Conservation (phyloP, 2,329 filamentous ascomycete genomes). For the Botrytis paeoniae region DNA sequence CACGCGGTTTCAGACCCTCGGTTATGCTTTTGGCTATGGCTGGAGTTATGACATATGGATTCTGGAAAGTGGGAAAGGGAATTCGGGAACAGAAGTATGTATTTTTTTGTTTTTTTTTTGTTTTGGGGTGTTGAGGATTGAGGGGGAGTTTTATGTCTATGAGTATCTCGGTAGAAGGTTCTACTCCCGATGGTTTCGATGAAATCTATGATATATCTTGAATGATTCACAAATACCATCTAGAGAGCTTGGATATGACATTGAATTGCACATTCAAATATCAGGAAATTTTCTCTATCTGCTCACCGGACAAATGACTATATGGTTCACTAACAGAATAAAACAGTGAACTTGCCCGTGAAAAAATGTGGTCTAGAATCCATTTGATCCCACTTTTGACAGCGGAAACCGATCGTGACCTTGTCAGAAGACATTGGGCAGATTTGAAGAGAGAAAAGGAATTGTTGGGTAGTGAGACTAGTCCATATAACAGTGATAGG, state of each 20-base stretch:
- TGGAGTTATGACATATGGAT: slow-evolving; percentile 81
- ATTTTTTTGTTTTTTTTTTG: not conserved
- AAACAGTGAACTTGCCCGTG: slow-evolving; percentile 83
- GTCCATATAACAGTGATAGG: slow-evolving; percentile 86
- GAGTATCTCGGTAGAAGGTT: no score
- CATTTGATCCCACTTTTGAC: slow-evolving; percentile 91
- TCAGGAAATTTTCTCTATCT: no score
- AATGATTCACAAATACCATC: not conserved
- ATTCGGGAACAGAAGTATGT: slow-evolving; percentile 78
- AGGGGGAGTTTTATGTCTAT: not conserved
- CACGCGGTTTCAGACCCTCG: slow-evolving; percentile 82
- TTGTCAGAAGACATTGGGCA: slow-evolving; percentile 81
- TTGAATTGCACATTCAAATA: no score
- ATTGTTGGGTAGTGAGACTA: slow-evolving; percentile 77
- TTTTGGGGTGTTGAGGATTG: not conserved
- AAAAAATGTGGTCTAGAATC: slow-evolving; percentile 98
- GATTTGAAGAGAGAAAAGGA: slow-evolving; percentile 89
- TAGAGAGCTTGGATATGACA: not conserved
- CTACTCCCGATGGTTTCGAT: not conserved
- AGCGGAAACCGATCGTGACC: slow-evolving; percentile 94
- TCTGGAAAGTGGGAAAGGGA: slow-evolving; percentile 79
- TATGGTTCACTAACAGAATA: no score
- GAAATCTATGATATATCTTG: not conserved
- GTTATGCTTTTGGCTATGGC: slow-evolving; percentile 75
- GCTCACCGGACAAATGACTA: no score